Conservation (phyloP, 2,329 filamentous ascomycete species). For the Anisogramma anomala region DNA sequence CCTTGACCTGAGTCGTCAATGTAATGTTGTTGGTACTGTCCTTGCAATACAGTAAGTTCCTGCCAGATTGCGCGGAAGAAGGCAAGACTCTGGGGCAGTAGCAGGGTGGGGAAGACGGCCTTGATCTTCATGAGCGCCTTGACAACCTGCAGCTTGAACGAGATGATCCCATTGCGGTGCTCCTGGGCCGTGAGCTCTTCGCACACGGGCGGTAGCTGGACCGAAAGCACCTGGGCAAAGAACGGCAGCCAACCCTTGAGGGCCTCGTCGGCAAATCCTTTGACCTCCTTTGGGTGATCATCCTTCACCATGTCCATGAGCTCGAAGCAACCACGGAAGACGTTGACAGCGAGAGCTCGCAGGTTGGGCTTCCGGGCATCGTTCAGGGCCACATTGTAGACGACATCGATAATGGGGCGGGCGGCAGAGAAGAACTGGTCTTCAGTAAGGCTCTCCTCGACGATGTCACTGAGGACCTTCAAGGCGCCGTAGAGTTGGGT, state of each 20-base stretch:
- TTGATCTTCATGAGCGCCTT: slow-evolving; percentile 88
- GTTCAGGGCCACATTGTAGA: slow-evolving; percentile 73
- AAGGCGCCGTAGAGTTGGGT: slow-evolving; percentile 79
- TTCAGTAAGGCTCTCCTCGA: slow-evolving; percentile 88
- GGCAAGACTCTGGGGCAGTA: slow-evolving; percentile 69
- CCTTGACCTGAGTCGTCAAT: slow-evolving; percentile 78
- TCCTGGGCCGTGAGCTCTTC: slow-evolving; percentile 45
- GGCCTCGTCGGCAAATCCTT: slow-evolving; percentile 77
- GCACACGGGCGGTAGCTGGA: slow-evolving; percentile 56
- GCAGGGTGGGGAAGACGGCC: slow-evolving; percentile 65
- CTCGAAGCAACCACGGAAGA: slow-evolving; percentile 87
- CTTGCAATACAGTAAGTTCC: slow-evolving; percentile 64
- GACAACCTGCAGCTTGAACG: slow-evolving; percentile 86
- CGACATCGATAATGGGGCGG: slow-evolving; percentile 67
- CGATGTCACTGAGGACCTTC: slow-evolving; percentile 75
- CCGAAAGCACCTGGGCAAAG: slow-evolving; percentile 69
- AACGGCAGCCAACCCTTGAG: slow-evolving; percentile 80
- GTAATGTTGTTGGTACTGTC: slow-evolving; percentile 69
- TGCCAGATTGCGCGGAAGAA: slow-evolving; percentile 86
- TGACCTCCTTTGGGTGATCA: slow-evolving; percentile 76
- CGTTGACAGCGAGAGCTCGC: slow-evolving; percentile 74
- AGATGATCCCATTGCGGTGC: slow-evolving; percentile 68
- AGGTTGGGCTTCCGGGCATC: slow-evolving; percentile 62
- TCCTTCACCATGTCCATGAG: slow-evolving; percentile 95
- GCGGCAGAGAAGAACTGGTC: slow-evolving; percentile 91